Base-by-base conservation (phyloP, 441 rosid species). In the Arabidopsis hybrid region DNA sequence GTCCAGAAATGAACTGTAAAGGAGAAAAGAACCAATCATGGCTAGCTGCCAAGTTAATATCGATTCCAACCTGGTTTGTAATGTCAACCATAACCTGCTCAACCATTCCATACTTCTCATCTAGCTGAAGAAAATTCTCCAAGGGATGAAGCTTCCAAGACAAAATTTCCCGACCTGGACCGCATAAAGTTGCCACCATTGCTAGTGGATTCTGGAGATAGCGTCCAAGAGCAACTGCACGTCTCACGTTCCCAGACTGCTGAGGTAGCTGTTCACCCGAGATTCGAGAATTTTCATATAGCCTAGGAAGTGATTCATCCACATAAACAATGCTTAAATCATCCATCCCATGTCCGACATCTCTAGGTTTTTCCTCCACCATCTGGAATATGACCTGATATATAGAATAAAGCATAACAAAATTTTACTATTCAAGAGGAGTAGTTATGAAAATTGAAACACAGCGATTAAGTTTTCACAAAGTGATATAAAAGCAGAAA, bases 211-310 rank as follows among this genome's bases (percentile, higher is more conserved):
- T 95, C 86, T 95, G 99, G 59, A 95, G 89, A 79, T 88, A 90
- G n/a, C 97, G 98, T 51, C 99, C 99, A 68, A 93, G 91, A 53
- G 95, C 97, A 77, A 90, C 96, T 60, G 99, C 98, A 53, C 98
- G 89, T 77, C 85, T 91, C 51, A 95, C 95, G 60, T 88, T 90
- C 75, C 98, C 98, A 57, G 94, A 73, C 77, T 91, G 95, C 40
- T 87, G 86, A 62, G 95, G 88, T 62, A 95, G 85, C 77, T 95
- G 99, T 69, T 95, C 97, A 9, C 94, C 79, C 7, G 99, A 95
- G 78, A 93, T 85, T 66, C 92, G 87, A 74, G 95, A 93, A 81
- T 91, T 95, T 84, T 95, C 99, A 80, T 90, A 95, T 2, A 95
- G 90, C 57, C 96, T 96, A 65, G 98, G 90, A 55, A 95, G 82